Percentiles rank a stretch among this genome's conserved stretches.
These are phyloP conservation scores for Tubosaeta sp. DNA, from an alignment of 768 basidiomycete genomes.

Conservation along the genomic window DNA sequence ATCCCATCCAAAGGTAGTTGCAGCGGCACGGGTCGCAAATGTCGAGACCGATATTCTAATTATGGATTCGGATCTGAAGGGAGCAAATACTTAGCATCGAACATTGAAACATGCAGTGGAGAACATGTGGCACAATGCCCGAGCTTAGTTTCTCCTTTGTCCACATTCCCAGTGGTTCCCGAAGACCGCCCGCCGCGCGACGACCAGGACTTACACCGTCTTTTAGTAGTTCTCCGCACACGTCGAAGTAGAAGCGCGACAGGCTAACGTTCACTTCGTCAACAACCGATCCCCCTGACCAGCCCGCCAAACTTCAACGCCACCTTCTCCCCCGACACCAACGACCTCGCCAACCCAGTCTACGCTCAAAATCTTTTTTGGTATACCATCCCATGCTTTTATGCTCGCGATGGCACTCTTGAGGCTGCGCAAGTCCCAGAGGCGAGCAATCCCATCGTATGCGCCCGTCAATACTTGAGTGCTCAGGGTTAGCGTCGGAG, in stretches of 20 bases:
- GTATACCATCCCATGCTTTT: slow-evolving; percentile 48
- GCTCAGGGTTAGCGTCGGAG: not conserved
- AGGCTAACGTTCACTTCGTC: not conserved
- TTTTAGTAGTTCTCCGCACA: not conserved
- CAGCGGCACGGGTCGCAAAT: too few relatives aligned
- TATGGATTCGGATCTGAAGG: too few relatives aligned
- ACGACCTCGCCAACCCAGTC: slow-evolving; percentile 57
- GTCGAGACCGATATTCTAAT: too few relatives aligned
- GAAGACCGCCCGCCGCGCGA: too few relatives aligned
- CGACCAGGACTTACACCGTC: not conserved
- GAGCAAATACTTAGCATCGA: too few relatives aligned
- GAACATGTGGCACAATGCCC: too few relatives aligned
- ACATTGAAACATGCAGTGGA: too few relatives aligned
- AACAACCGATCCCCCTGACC: slow-evolving; percentile 26
- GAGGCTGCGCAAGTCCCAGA: slow-evolving; percentile 76
- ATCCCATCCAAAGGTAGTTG: too few relatives aligned
- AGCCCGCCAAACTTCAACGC: slow-evolving; percentile 60
- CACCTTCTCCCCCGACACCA: slow-evolving; percentile 61
- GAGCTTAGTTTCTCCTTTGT: too few relatives aligned
- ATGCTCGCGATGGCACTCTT: slow-evolving; percentile 63
- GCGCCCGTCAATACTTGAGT: slow-evolving; percentile 66
- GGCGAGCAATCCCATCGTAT: slow-evolving; percentile 71
- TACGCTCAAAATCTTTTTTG: slow-evolving; percentile 54
- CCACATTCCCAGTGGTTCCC: too few relatives aligned
- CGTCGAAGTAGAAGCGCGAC: not conserved